A percentile compares a stretch with the other conserved stretches of the same genome.
phyloP scores from a whole-genome alignment of 208 protist genomes.

The Dictyostelium gargantuum region DNA sequence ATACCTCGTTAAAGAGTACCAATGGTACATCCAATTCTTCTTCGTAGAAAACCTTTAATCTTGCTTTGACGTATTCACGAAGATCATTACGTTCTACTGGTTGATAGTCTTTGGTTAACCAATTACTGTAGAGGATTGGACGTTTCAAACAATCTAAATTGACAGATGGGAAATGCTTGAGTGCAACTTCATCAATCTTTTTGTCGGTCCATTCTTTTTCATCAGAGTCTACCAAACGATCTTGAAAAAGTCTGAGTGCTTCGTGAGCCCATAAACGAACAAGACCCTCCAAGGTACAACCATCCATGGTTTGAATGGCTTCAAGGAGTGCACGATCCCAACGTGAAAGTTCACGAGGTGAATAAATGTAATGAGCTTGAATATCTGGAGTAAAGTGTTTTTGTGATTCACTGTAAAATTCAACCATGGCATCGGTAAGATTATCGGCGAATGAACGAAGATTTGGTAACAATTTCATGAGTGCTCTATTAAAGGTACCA shows the following conservation, averaged over 20 bases:
- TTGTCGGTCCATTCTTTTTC: constrained; percentile 95
- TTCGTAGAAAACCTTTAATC: constrained; percentile 94
- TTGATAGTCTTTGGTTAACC: constrained; percentile 92
- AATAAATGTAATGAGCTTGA: constrained; percentile 99
- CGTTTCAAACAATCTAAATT: constrained; percentile 81
- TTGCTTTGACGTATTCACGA: constrained; percentile 90
- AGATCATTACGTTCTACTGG: constrained; percentile 91
- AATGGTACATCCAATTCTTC: constrained; percentile 98
- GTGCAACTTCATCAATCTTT: constrained; percentile 82
- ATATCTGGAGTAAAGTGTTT: constrained; percentile 93
- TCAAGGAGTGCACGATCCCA: constrained; percentile 98
- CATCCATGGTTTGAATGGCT: constrained; percentile 87
- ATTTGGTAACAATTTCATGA: constrained; percentile 87
- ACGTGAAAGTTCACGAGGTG: constrained; percentile 97
- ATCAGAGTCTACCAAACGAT: constrained; percentile 91
- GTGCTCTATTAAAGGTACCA: constrained; percentile 95
- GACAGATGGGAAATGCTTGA: constrained; percentile 91
- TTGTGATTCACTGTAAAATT: constrained; percentile 94
- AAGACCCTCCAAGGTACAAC: constrained; percentile 63
- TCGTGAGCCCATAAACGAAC: constrained; percentile 95
- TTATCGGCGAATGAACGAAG: constrained; percentile 82
- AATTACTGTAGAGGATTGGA: constrained; percentile 96
- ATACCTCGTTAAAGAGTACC: constrained; percentile 97
- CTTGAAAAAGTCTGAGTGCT: constrained; percentile 96
- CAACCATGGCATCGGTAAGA: constrained; percentile 94